Percentiles rank a stretch among this genome's conserved stretches.
These are phyloP conservation scores for Crithidia thermophila DNA, from an alignment of 208 protist species.

Conservation along the genomic window DNA sequence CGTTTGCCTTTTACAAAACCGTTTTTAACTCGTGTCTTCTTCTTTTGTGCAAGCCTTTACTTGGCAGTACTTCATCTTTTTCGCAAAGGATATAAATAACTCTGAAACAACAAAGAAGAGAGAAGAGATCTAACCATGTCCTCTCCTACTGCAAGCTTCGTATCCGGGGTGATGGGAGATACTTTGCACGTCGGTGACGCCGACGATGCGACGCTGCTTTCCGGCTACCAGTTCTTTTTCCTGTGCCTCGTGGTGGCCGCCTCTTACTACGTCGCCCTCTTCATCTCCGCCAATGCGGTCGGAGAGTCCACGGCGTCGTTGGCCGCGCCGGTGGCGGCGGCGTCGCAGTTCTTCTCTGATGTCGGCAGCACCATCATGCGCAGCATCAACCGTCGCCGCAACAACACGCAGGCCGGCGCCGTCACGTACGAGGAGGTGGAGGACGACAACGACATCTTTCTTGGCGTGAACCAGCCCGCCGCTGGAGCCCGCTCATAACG, in stretches of 20 bases:
- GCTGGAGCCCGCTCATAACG: constrained; percentile 9
- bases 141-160: no score
- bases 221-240: constrained; percentile 49
- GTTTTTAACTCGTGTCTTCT: no score
- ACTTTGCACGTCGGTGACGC: no score
- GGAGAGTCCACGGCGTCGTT: constrained; percentile 57
- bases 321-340: constrained; percentile 37
- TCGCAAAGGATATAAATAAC: no score
- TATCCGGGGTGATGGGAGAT: no score
- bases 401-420: constrained; percentile 21
- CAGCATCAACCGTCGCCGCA: constrained; percentile 34
- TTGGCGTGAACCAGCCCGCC: constrained; percentile 28
- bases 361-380: constrained; percentile 26
- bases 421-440: constrained; percentile 26
- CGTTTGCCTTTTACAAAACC: no score
- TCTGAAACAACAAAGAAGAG: no score
- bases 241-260: constrained; percentile 40
- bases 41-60: no score
- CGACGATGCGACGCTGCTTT: constrained; percentile 33
- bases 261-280: constrained; percentile 63
- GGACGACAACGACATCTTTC: constrained; percentile 25
- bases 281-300: constrained; percentile 51
- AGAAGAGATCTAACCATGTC: no score
- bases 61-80: no score
- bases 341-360: constrained; percentile 15